Base-by-base conservation (phyloP, 129 eudicot species). In the Apium graveolens region DNA sequence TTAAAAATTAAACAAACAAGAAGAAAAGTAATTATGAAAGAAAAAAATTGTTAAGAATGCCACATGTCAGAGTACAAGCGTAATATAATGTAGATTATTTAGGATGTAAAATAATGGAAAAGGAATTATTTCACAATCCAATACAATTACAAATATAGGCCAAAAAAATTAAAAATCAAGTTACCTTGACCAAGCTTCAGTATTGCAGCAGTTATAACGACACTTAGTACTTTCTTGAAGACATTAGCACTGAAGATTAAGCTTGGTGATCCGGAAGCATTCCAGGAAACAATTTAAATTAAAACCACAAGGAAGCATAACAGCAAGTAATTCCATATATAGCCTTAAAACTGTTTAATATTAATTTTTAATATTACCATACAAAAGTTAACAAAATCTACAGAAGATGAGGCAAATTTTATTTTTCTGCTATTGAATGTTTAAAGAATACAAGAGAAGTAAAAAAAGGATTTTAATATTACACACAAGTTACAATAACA, bases 211-310 rank as follows among this genome's bases (percentile, higher is more conserved):
- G 97, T 96, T 79, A 96, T 92, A 62, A 96, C 92, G 79, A 96
- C 78, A 70, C 97, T 96, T 26, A 96, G 75, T 75, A 96, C 97
- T 87, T 90, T 87, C 83, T 90, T 85, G 80, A 96, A 92, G 65
- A 88, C 93, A 62, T 81, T 79, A 14, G 90, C 73, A n/a, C 78
- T 78, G 37, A 92, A 92, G 45, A 92, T 81, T 74, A 86, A 45
- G 70, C 89, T 85, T 12, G 86, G 93, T 63, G 88, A 79, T 37
- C 97, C 97, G 34, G 88, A 82, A 46, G 90, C 97, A 86, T 96
- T 87, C 97, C 97, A 92, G 44, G 97, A 97, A 85, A 96, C 81
- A 82, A 96, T 96, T 41, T n/a, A n/a, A n/a, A n/a, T n/a, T n/a
- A n/a, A n/a, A n/a, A n/a, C n/a, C n/a, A n/a, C n/a, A n/a, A n/a